Percentiles rank a stretch among this genome's conserved stretches.
Conservation (phyloP, 1,139 yeast species). For the Yamadazyma epiphylla region DNA sequence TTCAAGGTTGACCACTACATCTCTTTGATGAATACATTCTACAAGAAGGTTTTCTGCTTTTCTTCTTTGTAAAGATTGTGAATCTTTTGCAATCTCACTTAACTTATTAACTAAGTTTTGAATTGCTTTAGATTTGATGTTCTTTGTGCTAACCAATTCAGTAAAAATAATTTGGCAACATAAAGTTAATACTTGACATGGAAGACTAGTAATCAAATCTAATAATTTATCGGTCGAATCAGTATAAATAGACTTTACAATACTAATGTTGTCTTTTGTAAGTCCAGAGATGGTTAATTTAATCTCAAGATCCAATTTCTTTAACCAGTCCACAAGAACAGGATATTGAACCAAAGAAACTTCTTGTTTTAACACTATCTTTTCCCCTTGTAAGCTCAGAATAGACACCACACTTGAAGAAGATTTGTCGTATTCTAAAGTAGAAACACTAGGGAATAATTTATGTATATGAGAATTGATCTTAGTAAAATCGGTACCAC, state of each 20-base stretch:
- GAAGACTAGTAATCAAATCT: conserved; percentile 23
- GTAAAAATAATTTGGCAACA: conserved; percentile 64
- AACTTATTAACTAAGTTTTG: conserved; percentile 1
- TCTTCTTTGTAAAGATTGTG: conserved; percentile 31
- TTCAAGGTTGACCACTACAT: conserved; percentile 22
- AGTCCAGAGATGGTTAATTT: conserved; percentile 42
- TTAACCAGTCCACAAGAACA: conserved; percentile 62
- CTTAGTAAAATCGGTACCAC: conserved; percentile 44
- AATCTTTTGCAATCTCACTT: conserved; percentile 12
- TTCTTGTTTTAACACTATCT: conserved; percentile 38
- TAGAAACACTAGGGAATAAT: conserved; percentile 66
- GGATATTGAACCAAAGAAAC: conserved; percentile 43
- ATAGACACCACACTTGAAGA: conserved; percentile 43
- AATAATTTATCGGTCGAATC: conserved; percentile 4
- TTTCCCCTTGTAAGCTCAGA: conserved; percentile 63
- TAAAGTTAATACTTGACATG: conserved; percentile 58
- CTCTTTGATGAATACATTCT: conserved; percentile 63
- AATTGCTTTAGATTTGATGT: background rate
- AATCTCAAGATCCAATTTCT: conserved; percentile 52
- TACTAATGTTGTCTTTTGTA: conserved; percentile 6
- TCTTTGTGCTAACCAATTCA: background rate
- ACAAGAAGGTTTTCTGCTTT: conserved; percentile 60
- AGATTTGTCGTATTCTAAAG: conserved; percentile 37
- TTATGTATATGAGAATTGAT: conserved; percentile 64
- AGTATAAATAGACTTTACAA: conserved; percentile 11